Percentiles rank a stretch among this genome's conserved stretches.
Evolutionary conservation across 2,329 filamentous ascomycete species (phyloP).

Genomic region (Trichoderma atrobrunneum): DNA sequence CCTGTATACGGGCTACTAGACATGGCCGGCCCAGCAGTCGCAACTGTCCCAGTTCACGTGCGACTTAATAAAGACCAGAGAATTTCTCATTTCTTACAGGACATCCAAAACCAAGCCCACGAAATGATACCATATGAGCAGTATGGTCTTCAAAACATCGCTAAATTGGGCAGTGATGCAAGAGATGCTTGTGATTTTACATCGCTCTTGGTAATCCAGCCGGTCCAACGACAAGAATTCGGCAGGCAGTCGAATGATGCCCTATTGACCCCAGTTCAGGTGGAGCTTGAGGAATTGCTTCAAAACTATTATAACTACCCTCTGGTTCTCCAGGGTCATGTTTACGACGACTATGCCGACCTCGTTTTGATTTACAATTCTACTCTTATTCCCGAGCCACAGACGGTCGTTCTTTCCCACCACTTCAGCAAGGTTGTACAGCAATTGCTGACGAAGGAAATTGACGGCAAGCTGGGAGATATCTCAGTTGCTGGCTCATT

Average conservation of each 20-base stretch:
- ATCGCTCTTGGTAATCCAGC: conserved; percentile 30
- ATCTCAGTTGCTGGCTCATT: background rate
- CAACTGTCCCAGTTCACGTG: conserved; percentile 30
- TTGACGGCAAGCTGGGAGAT: background rate
- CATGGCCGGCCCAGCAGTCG: conserved; percentile 31
- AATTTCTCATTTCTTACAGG: conserved; percentile 22
- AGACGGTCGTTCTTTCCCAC: background rate
- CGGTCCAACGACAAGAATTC: background rate
- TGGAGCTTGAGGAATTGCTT: background rate
- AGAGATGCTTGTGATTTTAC: conserved; percentile 27
- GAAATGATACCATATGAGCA: conserved; percentile 23
- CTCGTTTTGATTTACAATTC: conserved; percentile 17
- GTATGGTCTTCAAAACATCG: conserved; percentile 24
- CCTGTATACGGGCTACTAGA: conserved; percentile 27
- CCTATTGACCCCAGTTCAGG: background rate
- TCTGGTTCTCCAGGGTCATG: conserved; percentile 8
- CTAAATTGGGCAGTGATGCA: conserved; percentile 18
- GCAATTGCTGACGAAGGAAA: background rate
- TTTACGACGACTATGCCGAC: conserved; percentile 5
- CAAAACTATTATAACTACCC: conserved; percentile 17
- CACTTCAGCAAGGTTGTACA: conserved; percentile 6
- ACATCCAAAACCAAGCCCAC: conserved; percentile 2
- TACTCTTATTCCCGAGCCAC: background rate
- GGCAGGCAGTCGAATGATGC: background rate
- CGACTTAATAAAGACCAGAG: conserved; percentile 5